These are phyloP conservation scores for Platanus orientalis DNA, from an alignment of 164 flowering plant genomes.

Conservation along the genomic window DNA sequence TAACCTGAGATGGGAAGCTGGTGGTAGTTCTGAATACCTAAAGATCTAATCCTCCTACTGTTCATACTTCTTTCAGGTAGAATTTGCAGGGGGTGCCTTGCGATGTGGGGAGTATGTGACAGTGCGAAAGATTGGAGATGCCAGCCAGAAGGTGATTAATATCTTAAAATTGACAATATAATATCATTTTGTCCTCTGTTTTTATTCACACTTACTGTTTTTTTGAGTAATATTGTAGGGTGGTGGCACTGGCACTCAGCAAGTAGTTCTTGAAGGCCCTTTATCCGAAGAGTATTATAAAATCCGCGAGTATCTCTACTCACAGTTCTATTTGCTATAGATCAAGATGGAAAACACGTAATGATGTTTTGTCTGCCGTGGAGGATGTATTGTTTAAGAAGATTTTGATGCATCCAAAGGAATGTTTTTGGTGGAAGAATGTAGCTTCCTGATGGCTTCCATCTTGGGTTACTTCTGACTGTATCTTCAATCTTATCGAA, in stretches of 20 bases:
- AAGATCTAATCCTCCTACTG: background rate
- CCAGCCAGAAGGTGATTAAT: slow-evolving; percentile 67
- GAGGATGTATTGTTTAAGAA: background rate
- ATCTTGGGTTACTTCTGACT: background rate
- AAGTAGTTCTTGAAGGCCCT: slow-evolving; percentile 85
- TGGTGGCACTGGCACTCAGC: slow-evolving; percentile 70
- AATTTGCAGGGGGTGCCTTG: slow-evolving; percentile 84
- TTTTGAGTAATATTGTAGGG: slow-evolving; percentile 34
- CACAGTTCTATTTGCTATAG: slow-evolving; percentile 82
- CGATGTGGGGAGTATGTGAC: slow-evolving; percentile 91
- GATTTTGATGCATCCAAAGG: background rate
- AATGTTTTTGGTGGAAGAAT: background rate
- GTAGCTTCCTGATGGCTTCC: background rate
- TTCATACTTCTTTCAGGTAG: slow-evolving; percentile 47
- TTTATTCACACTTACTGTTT: background rate
- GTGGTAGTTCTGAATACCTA: no score
- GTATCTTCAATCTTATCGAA: no score
- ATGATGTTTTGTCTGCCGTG: background rate
- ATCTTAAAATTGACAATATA: background rate
- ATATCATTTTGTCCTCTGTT: background rate
- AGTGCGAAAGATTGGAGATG: slow-evolving; percentile 74
- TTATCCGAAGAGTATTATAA: slow-evolving; percentile 84
- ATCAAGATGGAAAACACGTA: background rate
- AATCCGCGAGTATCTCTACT: slow-evolving; percentile 77
- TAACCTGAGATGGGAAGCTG: no score